Conservation (phyloP, 169 alveolate genomes). For the Sarcocystis neurona region DNA sequence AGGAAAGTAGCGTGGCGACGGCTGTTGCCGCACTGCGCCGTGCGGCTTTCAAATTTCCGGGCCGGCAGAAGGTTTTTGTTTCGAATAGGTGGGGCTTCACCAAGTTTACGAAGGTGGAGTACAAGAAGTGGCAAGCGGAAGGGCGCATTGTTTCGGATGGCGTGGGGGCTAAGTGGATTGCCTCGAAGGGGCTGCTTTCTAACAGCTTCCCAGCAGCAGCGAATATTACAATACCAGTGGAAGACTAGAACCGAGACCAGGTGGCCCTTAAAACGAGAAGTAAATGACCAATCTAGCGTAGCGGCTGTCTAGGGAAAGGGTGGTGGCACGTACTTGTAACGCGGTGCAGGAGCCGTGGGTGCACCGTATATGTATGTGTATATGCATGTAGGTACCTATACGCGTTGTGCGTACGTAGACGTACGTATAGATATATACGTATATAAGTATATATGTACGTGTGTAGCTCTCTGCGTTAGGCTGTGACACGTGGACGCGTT, state of each 20-base stretch:
- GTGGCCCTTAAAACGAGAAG: background rate
- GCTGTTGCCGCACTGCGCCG: constrained; percentile 97
- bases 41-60: constrained; percentile 99
- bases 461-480: background rate
- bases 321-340: background rate
- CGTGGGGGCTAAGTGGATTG: constrained; percentile 71
- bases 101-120: constrained; percentile 91
- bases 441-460: background rate
- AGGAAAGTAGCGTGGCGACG: constrained; percentile 81
- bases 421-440: background rate
- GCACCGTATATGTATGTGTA: background rate
- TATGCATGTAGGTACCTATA: background rate
- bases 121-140: constrained; percentile 90
- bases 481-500: background rate
- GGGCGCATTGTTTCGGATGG: constrained; percentile 88
- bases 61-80: constrained; percentile 97
- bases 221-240: constrained; percentile 57
- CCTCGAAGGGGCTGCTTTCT: constrained; percentile 65
- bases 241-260: background rate
- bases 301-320: background rate
- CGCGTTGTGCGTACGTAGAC: background rate
- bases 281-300: background rate
- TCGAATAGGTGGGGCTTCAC: constrained; percentile 99
- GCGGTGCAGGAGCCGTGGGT: background rate
- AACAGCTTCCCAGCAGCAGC: constrained; percentile 64